Conservation (phyloP, 306 rosid genomes). For the Vigna radiata region DNA sequence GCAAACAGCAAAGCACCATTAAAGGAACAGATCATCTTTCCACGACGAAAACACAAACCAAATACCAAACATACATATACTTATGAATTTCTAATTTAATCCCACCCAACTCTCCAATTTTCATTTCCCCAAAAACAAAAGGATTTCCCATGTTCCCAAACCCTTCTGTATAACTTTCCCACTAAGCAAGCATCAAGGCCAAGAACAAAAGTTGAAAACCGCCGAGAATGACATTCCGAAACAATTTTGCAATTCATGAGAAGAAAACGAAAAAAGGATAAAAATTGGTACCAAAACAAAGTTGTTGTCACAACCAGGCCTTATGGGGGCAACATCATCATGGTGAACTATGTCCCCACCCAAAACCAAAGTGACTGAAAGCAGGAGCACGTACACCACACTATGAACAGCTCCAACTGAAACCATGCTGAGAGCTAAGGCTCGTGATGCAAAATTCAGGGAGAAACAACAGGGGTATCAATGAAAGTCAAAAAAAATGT, state of each 20-base stretch:
- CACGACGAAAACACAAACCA: constrained; percentile 40
- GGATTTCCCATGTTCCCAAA: constrained; percentile 13
- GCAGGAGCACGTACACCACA: constrained; percentile 48
- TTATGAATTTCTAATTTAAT: not conserved
- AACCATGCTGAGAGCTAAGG: constrained; percentile 52
- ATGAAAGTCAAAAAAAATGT: not conserved
- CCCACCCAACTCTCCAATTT: constrained; percentile 13
- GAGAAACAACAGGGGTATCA: constrained; percentile 31
- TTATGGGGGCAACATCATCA: constrained; percentile 75
- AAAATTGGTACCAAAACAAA: constrained; percentile 81
- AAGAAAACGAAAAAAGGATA: constrained; percentile 13
- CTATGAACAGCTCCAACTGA: constrained; percentile 49
- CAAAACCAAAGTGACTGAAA: constrained; percentile 55
- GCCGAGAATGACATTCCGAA: not conserved
- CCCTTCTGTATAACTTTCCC: constrained; percentile 38
- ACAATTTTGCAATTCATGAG: not conserved
- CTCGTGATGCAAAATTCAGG: constrained; percentile 30
- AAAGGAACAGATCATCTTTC: constrained; percentile 26
- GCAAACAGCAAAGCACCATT: constrained; percentile 35
- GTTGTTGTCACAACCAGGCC: constrained; percentile 91
- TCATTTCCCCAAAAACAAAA: not conserved
- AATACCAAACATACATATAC: not conserved
- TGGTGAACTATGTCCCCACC: constrained; percentile 96
- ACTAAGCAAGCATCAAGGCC: constrained; percentile 41
- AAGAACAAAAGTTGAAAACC: constrained; percentile 38